Evolutionary conservation across 1,139 yeast species (phyloP).

Genomic region (Meyerozyma smithsonii): DNA sequence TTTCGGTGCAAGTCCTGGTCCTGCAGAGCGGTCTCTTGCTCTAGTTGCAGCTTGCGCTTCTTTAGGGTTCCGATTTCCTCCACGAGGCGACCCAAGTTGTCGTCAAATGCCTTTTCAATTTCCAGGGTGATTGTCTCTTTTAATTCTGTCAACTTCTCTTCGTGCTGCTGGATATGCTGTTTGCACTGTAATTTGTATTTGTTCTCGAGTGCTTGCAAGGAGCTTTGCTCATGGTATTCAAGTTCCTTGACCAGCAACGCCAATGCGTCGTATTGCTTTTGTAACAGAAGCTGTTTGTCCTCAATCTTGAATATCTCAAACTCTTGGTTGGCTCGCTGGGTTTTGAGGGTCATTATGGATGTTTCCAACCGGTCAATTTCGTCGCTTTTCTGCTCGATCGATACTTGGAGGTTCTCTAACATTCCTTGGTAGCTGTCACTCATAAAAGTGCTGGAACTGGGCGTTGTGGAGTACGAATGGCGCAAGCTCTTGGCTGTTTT

Average conservation of each 20-base stretch:
- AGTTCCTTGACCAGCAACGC: conserved; percentile 28
- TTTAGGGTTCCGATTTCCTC: conserved; percentile 17
- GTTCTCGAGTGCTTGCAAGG: conserved; percentile 25
- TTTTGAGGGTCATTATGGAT: conserved; percentile 27
- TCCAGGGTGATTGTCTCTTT: conserved; percentile 31
- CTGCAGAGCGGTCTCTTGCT: conserved; percentile 10
- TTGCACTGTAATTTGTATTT: conserved; percentile 31
- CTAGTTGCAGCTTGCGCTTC: conserved; percentile 13
- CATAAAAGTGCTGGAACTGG: not conserved
- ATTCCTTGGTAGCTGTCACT: not conserved
- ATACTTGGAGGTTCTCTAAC: not conserved
- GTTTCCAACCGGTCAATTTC: conserved; percentile 19
- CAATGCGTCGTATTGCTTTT: conserved; percentile 15
- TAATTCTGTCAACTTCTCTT: conserved; percentile 29
- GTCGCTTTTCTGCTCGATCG: conserved; percentile 12
- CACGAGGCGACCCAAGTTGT: conserved; percentile 23
- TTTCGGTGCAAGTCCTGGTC: conserved; percentile 20
- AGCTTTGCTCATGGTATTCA: conserved; percentile 21
- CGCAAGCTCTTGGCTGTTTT: not conserved
- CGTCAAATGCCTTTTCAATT: conserved; percentile 30
- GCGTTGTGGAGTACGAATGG: not conserved
- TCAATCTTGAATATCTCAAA: conserved; percentile 37
- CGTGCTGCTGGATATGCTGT: conserved; percentile 30
- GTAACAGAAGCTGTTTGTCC: conserved; percentile 23
- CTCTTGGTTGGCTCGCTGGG: conserved; percentile 33